These are phyloP conservation scores for Domatiomyces globalis DNA, from an alignment of 2,329 filamentous ascomycete genomes.

Conservation along the genomic window DNA sequence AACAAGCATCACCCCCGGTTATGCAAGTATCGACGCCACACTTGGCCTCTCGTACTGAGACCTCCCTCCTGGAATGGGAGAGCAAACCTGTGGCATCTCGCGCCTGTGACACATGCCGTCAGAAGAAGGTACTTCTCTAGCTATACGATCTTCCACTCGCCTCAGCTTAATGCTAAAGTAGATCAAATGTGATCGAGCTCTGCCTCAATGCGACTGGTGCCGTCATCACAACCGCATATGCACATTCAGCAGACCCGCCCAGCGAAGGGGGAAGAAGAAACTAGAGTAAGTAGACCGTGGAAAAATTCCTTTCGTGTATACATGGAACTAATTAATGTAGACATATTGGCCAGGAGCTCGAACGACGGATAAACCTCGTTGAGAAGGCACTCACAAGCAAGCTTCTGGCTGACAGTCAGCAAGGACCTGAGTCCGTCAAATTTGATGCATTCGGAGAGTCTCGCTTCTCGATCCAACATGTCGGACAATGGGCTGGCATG, in stretches of 20 bases:
- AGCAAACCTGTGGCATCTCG: neutral
- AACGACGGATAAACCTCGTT: constrained; percentile 29
- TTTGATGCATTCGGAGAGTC: constrained; percentile 20
- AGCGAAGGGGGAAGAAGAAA: constrained; percentile 19
- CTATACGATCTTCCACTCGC: neutral
- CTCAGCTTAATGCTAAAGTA: constrained; percentile 11
- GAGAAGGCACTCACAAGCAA: constrained; percentile 26
- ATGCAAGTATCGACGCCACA: neutral
- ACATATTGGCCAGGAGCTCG: constrained; percentile 20
- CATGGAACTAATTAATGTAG: constrained; percentile 7
- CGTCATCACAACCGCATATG: constrained; percentile 22
- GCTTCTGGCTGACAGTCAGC: constrained; percentile 6
- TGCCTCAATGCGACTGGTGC: neutral
- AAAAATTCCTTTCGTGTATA: neutral
- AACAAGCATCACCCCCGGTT: neutral
- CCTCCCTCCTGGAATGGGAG: neutral
- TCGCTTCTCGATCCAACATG: constrained; percentile 29
- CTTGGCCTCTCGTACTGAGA: neutral
- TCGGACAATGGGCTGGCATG: constrained; percentile 34
- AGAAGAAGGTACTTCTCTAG: constrained; percentile 30
- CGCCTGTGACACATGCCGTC: constrained; percentile 39
- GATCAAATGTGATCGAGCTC: constrained; percentile 34
- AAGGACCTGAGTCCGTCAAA: neutral
- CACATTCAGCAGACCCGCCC: constrained; percentile 29
- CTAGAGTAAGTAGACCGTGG: constrained; percentile 9